Base-by-base conservation (phyloP, 176 grass and related monocot genomes). In the Triticum monococcum region DNA sequence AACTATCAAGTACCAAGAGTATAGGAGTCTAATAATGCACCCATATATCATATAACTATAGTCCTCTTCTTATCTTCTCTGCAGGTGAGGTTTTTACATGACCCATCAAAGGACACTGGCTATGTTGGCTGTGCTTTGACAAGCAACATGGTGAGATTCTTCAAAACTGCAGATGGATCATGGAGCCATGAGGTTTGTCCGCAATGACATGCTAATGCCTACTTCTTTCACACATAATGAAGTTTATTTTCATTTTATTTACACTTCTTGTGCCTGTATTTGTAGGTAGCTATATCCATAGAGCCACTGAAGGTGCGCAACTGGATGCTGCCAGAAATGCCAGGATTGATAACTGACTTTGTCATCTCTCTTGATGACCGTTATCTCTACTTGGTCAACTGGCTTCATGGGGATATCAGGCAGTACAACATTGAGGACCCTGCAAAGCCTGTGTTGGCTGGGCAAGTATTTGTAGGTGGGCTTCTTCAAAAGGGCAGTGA, bases 251-350 rank as follows among this genome's bases (percentile, higher is more conserved):
- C 72, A 48, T 35, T 9, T 71, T 35, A 24, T 26, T 72, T 23
- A 24, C 8, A 40, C 37, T 28, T 43, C 22, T 16, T 72, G 7
- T 61, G 24, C 13, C 46, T 75, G 12, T 22, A 10, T 57, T 83
- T 85, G 7, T 62, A 98, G 96, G 38, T 98, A 52, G 88, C 85
- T 11, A 94, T 98, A 86, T 91, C 90, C 48, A 89, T 94, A 40
- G 63, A 92, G 68, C 85, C 97, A 57, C 43, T 94, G 28, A 98
- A 96, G 61, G 97, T 94, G 84, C 85, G 65, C 20, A 98, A 96
- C 88, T 96, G 97, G 93, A 94, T 98, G 67, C 75, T 96, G 3
- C 94, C 90, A 59, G 88, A 98, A 98, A 96, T 98, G 97, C 97
- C 94, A 32, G 93, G 94, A 83, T 81, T 98, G 90, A 96, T 98